phyloP scores from a whole-genome alignment of 2,329 filamentous ascomycete genomes.

The Rhytidhysteron rufulum region DNA sequence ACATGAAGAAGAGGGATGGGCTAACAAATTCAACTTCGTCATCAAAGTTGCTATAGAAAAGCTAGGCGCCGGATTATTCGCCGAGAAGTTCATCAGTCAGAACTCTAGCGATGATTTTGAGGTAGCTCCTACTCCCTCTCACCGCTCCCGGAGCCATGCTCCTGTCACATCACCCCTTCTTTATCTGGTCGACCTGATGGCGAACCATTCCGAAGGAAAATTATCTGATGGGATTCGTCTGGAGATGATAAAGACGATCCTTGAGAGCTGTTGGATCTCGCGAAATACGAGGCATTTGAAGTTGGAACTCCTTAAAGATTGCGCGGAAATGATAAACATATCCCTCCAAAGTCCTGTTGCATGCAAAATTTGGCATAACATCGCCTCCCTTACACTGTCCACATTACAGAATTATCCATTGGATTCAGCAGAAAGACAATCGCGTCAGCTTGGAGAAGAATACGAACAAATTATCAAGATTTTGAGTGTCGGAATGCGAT shows the following conservation, averaged over 20 bases:
- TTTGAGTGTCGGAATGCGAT: constrained; percentile 56
- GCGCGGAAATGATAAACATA: constrained; percentile 17
- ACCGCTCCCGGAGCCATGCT: constrained; percentile 47
- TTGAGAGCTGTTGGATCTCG: constrained; percentile 56
- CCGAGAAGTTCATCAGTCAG: constrained; percentile 46
- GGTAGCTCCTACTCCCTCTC: constrained; percentile 63
- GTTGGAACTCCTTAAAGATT: constrained; percentile 38
- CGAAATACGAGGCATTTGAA: constrained; percentile 32
- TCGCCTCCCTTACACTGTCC: constrained; percentile 15
- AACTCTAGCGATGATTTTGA: constrained; percentile 60
- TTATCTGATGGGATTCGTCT: constrained; percentile 36
- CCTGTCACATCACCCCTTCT: constrained; percentile 59
- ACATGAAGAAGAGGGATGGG: constrained; percentile 40
- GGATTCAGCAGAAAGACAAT: constrained; percentile 19
- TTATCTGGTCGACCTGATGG: constrained; percentile 62
- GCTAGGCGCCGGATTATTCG: constrained; percentile 49
- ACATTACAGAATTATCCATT: constrained; percentile 20
- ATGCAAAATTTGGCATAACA: constrained; percentile 25
- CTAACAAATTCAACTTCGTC: constrained; percentile 50
- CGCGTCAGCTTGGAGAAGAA: constrained; percentile 56
- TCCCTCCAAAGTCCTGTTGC: constrained; percentile 17
- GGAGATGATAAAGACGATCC: constrained; percentile 43
- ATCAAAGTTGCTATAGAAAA: constrained; percentile 48
- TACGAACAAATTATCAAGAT: constrained; percentile 68
- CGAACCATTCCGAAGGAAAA: constrained; percentile 37